Conservation (phyloP, 1,284 basidiomycete genomes). For the Ceratobasidium sp. region DNA sequence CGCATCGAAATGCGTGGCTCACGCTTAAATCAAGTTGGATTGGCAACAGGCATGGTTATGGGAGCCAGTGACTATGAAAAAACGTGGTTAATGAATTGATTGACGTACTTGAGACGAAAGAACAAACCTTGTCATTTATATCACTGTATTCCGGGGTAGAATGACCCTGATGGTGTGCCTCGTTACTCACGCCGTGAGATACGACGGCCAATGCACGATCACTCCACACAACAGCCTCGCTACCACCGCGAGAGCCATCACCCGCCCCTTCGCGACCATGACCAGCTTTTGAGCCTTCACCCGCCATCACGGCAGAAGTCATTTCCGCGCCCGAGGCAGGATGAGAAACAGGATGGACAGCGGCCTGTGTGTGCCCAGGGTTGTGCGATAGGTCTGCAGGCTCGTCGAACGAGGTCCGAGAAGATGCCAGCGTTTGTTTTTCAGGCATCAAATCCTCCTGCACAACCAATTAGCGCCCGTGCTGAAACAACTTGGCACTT, state of each 20-base stretch:
- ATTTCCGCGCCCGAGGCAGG: conserved; percentile 19
- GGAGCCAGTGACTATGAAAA: conserved; percentile 10
- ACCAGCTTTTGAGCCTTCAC: conserved; percentile 27
- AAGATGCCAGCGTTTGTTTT: conserved; percentile 11
- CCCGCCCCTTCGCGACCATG: conserved; percentile 25
- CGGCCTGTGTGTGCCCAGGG: conserved; percentile 40
- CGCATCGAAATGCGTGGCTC: neutral
- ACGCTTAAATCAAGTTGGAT: neutral
- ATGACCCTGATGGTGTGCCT: conserved; percentile 2
- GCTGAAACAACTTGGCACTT: neutral
- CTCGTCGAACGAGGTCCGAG: conserved; percentile 30
- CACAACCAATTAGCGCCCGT: conserved; percentile 1
- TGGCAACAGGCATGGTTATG: neutral
- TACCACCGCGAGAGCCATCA: conserved; percentile 30
- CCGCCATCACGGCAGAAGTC: conserved; percentile 36
- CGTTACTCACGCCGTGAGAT: conserved; percentile 37
- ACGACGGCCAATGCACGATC: conserved; percentile 27
- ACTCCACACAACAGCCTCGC: conserved; percentile 21
- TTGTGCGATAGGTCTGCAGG: conserved; percentile 26
- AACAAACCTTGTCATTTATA: neutral
- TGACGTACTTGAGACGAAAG: neutral
- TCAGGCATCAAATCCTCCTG: conserved; percentile 12
- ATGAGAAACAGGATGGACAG: conserved; percentile 7
- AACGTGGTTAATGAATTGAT: neutral
- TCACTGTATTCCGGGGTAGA: neutral